A percentile compares a stretch with the other conserved stretches of the same genome.
Evolutionary conservation across 2,329 filamentous ascomycete genomes (phyloP).

Genomic region (Aspergillus sojae): DNA sequence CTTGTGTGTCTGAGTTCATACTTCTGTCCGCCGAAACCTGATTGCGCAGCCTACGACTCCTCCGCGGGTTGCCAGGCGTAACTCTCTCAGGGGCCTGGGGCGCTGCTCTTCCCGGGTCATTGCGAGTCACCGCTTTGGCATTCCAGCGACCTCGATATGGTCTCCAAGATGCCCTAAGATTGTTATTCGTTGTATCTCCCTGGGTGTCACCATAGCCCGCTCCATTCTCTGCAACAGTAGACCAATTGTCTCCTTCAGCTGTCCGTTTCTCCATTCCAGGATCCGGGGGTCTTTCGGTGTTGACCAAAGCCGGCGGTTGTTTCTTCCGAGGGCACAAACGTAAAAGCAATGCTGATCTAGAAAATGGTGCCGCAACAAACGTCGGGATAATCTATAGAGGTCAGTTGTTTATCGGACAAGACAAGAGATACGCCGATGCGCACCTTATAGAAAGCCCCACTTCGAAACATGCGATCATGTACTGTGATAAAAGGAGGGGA

Average conservation of each 20-base stretch:
- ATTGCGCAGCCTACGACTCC: conserved; percentile 7
- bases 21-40: neutral
- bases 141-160: conserved; percentile 25
- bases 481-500: neutral
- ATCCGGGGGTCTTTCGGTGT: neutral
- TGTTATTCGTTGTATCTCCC: neutral
- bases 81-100: conserved; percentile 1
- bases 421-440: neutral
- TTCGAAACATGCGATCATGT: conserved; percentile 16
- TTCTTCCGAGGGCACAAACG: neutral
- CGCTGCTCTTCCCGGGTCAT: neutral
- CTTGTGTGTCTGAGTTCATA: conserved; percentile 3
- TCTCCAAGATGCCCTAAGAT: conserved; percentile 19
- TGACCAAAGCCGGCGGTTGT: neutral
- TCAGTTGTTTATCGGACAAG: neutral
- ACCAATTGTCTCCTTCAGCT: conserved; percentile 2
- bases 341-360: neutral
- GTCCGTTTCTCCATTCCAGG: conserved; percentile 8
- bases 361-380: neutral
- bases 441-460: conserved; percentile 22
- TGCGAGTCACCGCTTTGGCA: conserved; percentile 12
- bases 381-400: neutral
- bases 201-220: neutral
- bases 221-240: conserved; percentile 9
- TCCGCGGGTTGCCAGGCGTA: neutral